Conservation (phyloP, 1,284 basidiomycete species). For the Sphagnurus paluster region DNA sequence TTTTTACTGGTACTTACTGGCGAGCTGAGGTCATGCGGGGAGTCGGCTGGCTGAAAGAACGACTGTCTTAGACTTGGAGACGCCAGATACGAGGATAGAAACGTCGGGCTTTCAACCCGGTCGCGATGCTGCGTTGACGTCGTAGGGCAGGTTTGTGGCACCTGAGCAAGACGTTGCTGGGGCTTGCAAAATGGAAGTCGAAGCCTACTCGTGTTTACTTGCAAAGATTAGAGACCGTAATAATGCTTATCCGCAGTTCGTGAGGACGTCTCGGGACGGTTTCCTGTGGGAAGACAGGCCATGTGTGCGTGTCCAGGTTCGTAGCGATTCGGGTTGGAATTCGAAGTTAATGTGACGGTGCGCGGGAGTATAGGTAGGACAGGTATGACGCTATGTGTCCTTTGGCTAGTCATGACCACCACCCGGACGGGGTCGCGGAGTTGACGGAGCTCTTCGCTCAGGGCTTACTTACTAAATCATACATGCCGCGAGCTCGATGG, state of each 20-base stretch:
- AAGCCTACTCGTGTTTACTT: neutral
- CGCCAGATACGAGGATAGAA: too few relatives aligned
- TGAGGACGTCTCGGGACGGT: constrained; percentile 14
- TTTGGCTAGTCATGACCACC: neutral
- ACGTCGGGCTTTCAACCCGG: too few relatives aligned
- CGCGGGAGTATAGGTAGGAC: neutral
- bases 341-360: constrained; percentile 8
- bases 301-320: constrained; percentile 3
- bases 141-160: neutral
- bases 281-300: constrained; percentile 6
- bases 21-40: too few relatives aligned
- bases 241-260: neutral
- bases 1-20: too few relatives aligned
- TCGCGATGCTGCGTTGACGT: too few relatives aligned
- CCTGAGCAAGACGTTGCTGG: neutral
- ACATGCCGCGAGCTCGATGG: too few relatives aligned
- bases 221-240: neutral
- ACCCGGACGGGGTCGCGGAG: constrained; percentile 1
- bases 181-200: too few relatives aligned
- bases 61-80: too few relatives aligned
- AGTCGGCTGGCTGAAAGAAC: too few relatives aligned
- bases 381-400: neutral
- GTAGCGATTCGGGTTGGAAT: constrained; percentile 12
- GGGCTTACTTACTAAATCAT: too few relatives aligned
- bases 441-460: too few relatives aligned